phyloP scores from a whole-genome alignment of 768 basidiomycete genomes.

The Podaxis sp. region DNA sequence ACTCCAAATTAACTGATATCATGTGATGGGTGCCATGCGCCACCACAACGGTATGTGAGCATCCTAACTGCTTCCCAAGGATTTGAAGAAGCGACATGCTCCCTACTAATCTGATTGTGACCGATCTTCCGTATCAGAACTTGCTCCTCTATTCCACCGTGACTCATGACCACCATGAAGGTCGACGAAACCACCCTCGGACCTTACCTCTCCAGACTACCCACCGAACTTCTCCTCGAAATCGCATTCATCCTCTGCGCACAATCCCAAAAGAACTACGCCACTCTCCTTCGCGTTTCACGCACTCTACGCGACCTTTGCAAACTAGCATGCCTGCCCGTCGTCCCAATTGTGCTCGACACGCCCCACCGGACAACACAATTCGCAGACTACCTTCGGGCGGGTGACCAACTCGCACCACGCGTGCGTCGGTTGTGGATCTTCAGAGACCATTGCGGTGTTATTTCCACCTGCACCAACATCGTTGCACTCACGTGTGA shows the following conservation, averaged over 20 bases:
- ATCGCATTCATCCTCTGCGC: neutral
- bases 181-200: neutral
- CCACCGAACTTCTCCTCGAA: slow-evolving; percentile 6
- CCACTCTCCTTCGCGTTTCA: neutral
- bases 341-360: slow-evolving; percentile 4
- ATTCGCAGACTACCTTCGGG: slow-evolving; percentile 1
- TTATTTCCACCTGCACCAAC: neutral
- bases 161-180: neutral
- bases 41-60: neutral
- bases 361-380: neutral
- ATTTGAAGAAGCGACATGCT: neutral
- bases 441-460: neutral
- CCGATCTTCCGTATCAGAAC: neutral
- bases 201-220: slow-evolving; percentile 1
- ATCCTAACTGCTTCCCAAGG: neutral
- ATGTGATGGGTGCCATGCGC: neutral
- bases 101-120: neutral
- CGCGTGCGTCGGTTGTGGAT: slow-evolving; percentile 10
- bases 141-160: neutral
- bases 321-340: neutral
- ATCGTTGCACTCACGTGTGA: slow-evolving; percentile 7
- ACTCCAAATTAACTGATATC: neutral
- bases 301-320: neutral
- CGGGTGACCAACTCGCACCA: neutral
- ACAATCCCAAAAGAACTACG: neutral